Percentiles rank a stretch among this genome's conserved stretches.
Evolutionary conservation across 768 basidiomycete species (phyloP).

Genomic region (Amanita thiersii): DNA sequence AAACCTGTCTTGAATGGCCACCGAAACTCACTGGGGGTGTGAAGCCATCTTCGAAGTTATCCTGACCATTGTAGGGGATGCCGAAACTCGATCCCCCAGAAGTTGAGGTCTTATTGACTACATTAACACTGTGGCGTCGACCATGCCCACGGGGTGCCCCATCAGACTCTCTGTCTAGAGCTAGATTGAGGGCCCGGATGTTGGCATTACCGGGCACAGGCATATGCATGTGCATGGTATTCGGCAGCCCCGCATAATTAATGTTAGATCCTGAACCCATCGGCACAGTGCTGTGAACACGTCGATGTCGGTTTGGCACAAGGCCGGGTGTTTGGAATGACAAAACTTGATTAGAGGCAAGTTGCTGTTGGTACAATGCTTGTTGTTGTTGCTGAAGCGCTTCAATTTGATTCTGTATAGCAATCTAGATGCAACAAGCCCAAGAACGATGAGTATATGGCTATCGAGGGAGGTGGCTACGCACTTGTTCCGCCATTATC

Average conservation of each 20-base stretch:
- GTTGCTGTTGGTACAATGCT: slow-evolving; percentile 81
- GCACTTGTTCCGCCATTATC: slow-evolving; percentile 96
- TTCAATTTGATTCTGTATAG: slow-evolving; percentile 86
- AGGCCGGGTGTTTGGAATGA: slow-evolving; percentile 74
- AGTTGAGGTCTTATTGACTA: slow-evolving; percentile 64
- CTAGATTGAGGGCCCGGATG: slow-evolving; percentile 41
- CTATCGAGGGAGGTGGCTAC: slow-evolving; percentile 17
- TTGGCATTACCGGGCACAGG: no score
- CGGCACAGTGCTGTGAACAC: slow-evolving; percentile 81
- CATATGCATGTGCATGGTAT: no score
- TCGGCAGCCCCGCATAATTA: slow-evolving; percentile 38
- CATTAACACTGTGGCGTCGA: slow-evolving; percentile 85
- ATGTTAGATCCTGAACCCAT: slow-evolving; percentile 38
- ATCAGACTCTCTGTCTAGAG: slow-evolving; percentile 56
- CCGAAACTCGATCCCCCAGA: slow-evolving; percentile 46
- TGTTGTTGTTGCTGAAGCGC: slow-evolving; percentile 87
- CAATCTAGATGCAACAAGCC: slow-evolving; percentile 45
- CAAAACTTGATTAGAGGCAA: slow-evolving; percentile 80
- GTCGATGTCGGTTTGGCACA: slow-evolving; percentile 66
- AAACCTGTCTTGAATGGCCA: slow-evolving; percentile 67
- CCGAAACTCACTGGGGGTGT: slow-evolving; percentile 47
- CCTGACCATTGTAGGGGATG: slow-evolving; percentile 40
- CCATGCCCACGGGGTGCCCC: slow-evolving; percentile 79
- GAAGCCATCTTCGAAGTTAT: slow-evolving; percentile 79
- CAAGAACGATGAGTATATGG: neutral